Evolutionary conservation across 306 rosid genomes (phyloP).

Genomic region (Gastrolobium villosum): DNA sequence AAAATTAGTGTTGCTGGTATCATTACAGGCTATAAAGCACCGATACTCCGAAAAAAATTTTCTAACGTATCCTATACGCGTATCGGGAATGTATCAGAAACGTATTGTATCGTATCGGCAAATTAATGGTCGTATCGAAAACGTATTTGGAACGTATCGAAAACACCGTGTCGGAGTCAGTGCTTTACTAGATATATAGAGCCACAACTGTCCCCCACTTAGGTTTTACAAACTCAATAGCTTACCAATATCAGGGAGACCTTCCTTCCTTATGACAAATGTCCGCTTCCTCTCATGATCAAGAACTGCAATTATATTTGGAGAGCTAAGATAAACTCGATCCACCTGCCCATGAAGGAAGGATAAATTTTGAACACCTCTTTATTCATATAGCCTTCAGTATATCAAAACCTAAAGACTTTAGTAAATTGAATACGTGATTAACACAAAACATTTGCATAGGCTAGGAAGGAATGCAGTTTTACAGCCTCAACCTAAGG

Average conservation of each 20-base stretch:
- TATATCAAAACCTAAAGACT: constrained; percentile 3
- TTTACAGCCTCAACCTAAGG: background rate
- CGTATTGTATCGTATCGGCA: too few relatives aligned
- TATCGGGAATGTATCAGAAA: too few relatives aligned
- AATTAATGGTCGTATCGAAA: too few relatives aligned
- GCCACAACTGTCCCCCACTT: background rate
- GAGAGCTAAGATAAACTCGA: constrained; percentile 89
- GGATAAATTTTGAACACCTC: constrained; percentile 18
- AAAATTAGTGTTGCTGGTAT: constrained; percentile 1
- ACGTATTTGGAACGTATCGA: too few relatives aligned
- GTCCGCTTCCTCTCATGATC: constrained; percentile 93
- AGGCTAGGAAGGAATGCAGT: constrained; percentile 13
- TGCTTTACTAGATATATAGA: constrained; percentile 21
- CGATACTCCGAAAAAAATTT: too few relatives aligned
- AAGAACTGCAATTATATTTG: constrained; percentile 78
- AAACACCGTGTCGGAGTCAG: too few relatives aligned
- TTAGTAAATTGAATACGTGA: background rate
- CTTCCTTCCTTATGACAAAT: constrained; percentile 83
- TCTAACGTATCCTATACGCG: too few relatives aligned
- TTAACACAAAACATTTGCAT: constrained; percentile 10
- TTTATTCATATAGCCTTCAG: background rate
- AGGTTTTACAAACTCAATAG: constrained; percentile 2
- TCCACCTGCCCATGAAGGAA: constrained; percentile 70
- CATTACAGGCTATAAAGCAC: too few relatives aligned
- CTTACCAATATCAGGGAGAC: constrained; percentile 97